Base-by-base conservation (phyloP, 2,329 filamentous ascomycete genomes). In the Diaporthe eres region DNA sequence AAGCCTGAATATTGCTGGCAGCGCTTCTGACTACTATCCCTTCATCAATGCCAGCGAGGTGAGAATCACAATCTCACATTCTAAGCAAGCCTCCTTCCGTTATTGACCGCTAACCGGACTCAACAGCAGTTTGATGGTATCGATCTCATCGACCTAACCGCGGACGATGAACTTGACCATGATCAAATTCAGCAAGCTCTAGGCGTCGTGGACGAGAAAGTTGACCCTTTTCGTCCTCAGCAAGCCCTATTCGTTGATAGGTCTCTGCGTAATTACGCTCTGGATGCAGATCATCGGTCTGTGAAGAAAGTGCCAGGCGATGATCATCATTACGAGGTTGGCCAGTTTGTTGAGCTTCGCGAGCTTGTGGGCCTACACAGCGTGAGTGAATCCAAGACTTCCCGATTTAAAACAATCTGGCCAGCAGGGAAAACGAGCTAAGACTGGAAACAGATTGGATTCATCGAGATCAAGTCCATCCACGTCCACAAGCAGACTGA, bases 381-480 rank as follows among this genome's bases (percentile, higher is more conserved):
- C 4, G 67, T 71, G n/a, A 71, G 67, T 57, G 7, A 22, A 1
- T 3, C 10, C 25, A 15, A 31, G 5, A 10, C 12, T 1, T 34
- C 7, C 6, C 8, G 13, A 67, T 10, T 2, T 28, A n/a, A n/a
- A 10, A 17, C 25, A 13, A 8, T 31, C 7, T 17, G 2, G 12
- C 4, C 4, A 1, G 12, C 2, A 39, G 3, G 19, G 3, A 31
- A 2, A 19, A 19, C 3, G 1, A 44, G 37, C 49, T 57, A 44
- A 70, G 3, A 4, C 4, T 10, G 2, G 47, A 8, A 67, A 42
- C 13, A 71, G 68, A 25, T 49, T 3, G 22, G 47, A 22, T 74
- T 80, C 0, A 68, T 86, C 1, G 74, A 84, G 6, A 87, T 88
- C 67, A 74, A 88, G 0, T 77, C 83, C n/a, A 83, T 90, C 71